Evolutionary conservation across 331 rosid genomes (phyloP).

Genomic region (Pyracantha coccinea): DNA sequence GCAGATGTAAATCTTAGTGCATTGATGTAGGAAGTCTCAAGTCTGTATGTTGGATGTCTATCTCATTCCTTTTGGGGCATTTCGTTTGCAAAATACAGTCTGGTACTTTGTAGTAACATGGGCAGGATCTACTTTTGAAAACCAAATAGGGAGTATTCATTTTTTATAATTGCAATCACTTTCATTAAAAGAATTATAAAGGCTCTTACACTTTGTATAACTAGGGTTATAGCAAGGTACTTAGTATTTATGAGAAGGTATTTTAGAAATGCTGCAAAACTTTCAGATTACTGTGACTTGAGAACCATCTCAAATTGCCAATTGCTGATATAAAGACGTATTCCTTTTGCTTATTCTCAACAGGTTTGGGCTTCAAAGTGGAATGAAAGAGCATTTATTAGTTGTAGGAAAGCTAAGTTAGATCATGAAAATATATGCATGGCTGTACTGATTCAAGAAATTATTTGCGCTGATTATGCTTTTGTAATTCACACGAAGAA

Average conservation of each 20-base stretch:
- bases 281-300: background rate
- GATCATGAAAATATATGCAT: conserved; percentile 24
- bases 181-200: background rate
- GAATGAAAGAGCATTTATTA: conserved; percentile 32
- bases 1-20: background rate
- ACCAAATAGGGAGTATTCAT: background rate
- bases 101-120: background rate
- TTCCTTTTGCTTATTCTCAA: background rate
- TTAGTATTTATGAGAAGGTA: background rate
- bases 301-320: background rate
- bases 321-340: background rate
- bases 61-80: background rate
- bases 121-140: background rate
- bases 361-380: conserved; percentile 42
- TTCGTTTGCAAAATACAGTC: background rate
- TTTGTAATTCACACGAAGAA: conserved; percentile 30
- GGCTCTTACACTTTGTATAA: background rate
- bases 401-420: conserved; percentile 19
- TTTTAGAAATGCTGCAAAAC: background rate
- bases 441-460: conserved; percentile 33
- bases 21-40: background rate
- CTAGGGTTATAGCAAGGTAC: background rate
- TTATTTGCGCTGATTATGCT: conserved; percentile 29
- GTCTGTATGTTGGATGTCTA: background rate
- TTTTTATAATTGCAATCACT: background rate